Base-by-base conservation (phyloP, 1,284 basidiomycete species). In the Pholiota adiposa region DNA sequence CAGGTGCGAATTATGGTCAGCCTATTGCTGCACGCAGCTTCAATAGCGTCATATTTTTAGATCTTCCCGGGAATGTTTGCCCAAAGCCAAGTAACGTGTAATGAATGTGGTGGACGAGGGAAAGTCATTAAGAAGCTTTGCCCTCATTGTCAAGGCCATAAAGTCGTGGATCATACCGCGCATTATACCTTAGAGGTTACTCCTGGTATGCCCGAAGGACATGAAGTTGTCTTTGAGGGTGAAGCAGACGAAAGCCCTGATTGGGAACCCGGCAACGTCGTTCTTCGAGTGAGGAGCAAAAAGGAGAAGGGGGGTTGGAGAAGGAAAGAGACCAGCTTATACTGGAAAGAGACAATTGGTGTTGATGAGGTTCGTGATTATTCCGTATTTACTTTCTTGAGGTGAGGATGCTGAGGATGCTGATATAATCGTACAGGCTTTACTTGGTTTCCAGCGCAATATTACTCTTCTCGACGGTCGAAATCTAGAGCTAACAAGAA, bases 61-160 rank as follows among this genome's bases (percentile, higher is more conserved):
- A 92, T 98, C 65, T 95, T 96, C 81, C 94, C 95, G 1, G 94
- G 94, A 21, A 96, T 97, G 94, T 92, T 90, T 69, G 92, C 90
- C 0, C 89, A 96, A 77, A 85, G 89, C 61, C 90, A 95, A 77
- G 75, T 83, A 60, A 84, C 87, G 33, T 93, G 93, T 73, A 85
- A 85, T 62, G 87, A 92, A 46, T 98, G 96, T 70, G 81, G 83
- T 51, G 96, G 96, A 4, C 87, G 90, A 58, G 94, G 96, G 9
- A 88, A 84, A 64, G 79, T 88, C 50, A 92, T 97, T 69, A 85
- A 83, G 62, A 84, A 84, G 63, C 78, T 80, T 57, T 98, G 96
- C 69, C 85, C 92, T 1, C 88, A 91, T 66, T 98, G 96, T 71
- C 71, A 78, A n/a, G 93, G 93, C 1, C 75, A 85, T 51, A 95